phyloP scores from a whole-genome alignment of 148 eudicot genomes.

The Spergularia bocconei region DNA sequence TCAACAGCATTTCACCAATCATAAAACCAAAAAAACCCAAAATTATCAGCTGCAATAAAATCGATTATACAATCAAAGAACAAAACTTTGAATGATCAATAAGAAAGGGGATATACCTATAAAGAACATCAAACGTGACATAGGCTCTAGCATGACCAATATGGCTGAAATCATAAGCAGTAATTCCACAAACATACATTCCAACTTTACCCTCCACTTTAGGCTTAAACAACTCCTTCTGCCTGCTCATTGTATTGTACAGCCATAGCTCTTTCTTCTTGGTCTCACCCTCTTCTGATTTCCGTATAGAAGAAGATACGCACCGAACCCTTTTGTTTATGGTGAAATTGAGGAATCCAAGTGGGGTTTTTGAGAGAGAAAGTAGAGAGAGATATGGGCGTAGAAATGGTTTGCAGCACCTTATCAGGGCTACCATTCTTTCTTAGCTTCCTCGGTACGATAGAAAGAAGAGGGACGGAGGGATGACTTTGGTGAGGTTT shows the following conservation, averaged over 20 bases:
- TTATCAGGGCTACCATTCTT: background rate
- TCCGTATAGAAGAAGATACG: background rate
- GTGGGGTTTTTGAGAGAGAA: constrained; percentile 24
- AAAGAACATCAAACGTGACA: constrained; percentile 78
- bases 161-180: constrained; percentile 96
- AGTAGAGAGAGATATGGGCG: background rate
- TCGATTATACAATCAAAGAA: constrained; percentile 9
- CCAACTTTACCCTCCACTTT: constrained; percentile 74
- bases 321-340: constrained; percentile 6
- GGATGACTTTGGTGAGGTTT: background rate
- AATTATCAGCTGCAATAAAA: background rate
- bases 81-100: background rate
- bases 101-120: constrained; percentile 42
- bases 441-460: too few relatives aligned
- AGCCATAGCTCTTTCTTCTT: constrained; percentile 46
- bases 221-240: constrained; percentile 66
- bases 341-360: constrained; percentile 1
- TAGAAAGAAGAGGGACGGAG: background rate
- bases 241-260: constrained; percentile 71
- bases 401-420: constrained; percentile 3
- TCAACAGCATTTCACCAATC: background rate
- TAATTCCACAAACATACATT: constrained; percentile 94
- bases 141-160: constrained; percentile 95
- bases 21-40: background rate
- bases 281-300: constrained; percentile 7